Conservation (phyloP, 2,329 filamentous ascomycete species). For the Achaetomium macrosporum region DNA sequence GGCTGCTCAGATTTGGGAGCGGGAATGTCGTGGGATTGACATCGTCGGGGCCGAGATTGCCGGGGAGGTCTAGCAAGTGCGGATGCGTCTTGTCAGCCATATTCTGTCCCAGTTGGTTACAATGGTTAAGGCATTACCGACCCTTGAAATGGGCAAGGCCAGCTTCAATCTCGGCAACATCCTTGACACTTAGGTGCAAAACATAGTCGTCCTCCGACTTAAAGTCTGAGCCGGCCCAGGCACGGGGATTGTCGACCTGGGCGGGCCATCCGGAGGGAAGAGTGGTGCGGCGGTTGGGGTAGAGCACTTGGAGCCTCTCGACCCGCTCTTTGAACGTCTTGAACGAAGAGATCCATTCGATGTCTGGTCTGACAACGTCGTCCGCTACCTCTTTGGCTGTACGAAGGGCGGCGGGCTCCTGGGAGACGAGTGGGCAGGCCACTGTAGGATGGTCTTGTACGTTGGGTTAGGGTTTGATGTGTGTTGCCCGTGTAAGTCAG, state of each 20-base stretch:
- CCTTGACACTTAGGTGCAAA: conserved; percentile 15
- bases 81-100: too few species aligned
- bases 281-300: conserved; percentile 20
- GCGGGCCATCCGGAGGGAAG: conserved; percentile 21
- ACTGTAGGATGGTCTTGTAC: too few species aligned
- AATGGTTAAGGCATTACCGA: neutral
- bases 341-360: conserved; percentile 23
- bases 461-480: too few species aligned
- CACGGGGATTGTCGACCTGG: conserved; percentile 14
- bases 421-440: too few species aligned
- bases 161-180: conserved; percentile 22
- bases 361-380: conserved; percentile 19
- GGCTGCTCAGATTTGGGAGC: conserved; percentile 18
- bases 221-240: conserved; percentile 22
- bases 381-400: neutral
- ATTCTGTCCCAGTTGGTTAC: neutral
- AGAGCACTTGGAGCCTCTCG: conserved; percentile 14
- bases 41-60: conserved; percentile 18
- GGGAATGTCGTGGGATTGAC: conserved; percentile 21
- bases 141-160: conserved; percentile 22
- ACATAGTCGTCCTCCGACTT: conserved; percentile 19
- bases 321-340: conserved; percentile 23
- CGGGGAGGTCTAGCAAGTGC: too few species aligned
- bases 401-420: too few species aligned
- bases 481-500: too few species aligned